Base-by-base conservation (phyloP, 2,329 filamentous ascomycete genomes). In the Xylaria sp. region DNA sequence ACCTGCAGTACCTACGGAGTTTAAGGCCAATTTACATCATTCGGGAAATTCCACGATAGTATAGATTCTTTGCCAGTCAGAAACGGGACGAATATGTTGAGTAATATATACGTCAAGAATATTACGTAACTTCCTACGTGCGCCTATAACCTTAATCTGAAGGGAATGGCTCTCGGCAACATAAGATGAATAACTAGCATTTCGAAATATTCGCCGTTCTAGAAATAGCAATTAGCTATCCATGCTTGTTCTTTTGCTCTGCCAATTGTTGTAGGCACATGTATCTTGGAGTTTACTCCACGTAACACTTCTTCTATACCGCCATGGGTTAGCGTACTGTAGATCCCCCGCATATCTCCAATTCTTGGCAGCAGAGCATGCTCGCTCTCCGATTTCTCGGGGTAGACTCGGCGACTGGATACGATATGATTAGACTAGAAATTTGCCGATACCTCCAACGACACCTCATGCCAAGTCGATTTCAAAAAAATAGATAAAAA, bases 301-400 rank as follows among this genome's bases (percentile, higher is more conserved):
- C n/a, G n/a, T n/a, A n/a, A n/a, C n/a, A 18, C 18, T n/a, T 18
- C 16, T 44, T 42, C 10, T 44, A 18, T 21, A 47, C 50, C 29
- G 50, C 9, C 13, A n/a, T 53, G 16, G 25, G 27, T 16, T 32
- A n/a, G 4, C 5, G 29, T n/a, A n/a, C 5, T n/a, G 29, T 5
- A 54, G 25, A 21, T 35, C 51, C 48, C 51, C 51, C 51, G 18
- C 51, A 54, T 54, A 10, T 21, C 51, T 29, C 51, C 18, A 54
- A 27, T 18, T n/a, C 48, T 53, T 53, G 48, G 48, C 23, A 27
- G 48, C 23, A 51, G 40, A 13, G 48, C 12, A 3, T 21, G n/a
- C 12, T 48, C 48, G 48, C 48, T 53, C 48, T 53, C 25, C 48
- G 25, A 54, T 54, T 54, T 32, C 5, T 35, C 51, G 16, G 50